These are phyloP conservation scores for Alternaria sp. DNA, from an alignment of 2,329 filamentous ascomycete species.

Conservation along the genomic window DNA sequence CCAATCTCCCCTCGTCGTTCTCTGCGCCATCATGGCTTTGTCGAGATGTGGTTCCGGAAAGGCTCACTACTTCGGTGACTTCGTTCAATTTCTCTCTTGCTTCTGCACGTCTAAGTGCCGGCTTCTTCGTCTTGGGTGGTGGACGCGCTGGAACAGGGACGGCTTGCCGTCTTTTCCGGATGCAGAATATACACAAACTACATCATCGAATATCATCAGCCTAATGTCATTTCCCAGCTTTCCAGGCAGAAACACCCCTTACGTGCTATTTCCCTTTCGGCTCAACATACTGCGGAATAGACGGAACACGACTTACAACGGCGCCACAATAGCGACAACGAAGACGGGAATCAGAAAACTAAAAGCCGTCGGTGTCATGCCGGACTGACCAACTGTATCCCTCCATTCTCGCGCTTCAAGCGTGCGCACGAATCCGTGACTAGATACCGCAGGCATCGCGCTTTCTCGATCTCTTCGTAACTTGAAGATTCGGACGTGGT, in stretches of 20 bases:
- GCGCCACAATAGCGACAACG: slow-evolving; percentile 36
- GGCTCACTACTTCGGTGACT: slow-evolving; percentile 30
- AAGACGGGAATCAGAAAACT: slow-evolving; percentile 42
- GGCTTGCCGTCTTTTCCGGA: slow-evolving; percentile 25
- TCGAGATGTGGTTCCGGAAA: not conserved
- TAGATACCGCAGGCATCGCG: slow-evolving; percentile 23
- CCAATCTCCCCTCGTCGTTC: slow-evolving; percentile 4
- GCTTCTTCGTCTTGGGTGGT: slow-evolving; percentile 22
- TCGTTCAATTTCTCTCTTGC: slow-evolving; percentile 31
- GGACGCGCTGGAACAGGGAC: slow-evolving; percentile 6
- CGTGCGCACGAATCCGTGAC: not conserved
- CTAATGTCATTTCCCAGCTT: not conserved
- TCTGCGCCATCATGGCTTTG: not conserved
- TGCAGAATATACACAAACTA: slow-evolving; percentile 34
- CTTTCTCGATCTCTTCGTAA: not conserved
- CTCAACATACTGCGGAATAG: not conserved
- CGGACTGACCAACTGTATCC: slow-evolving; percentile 27
- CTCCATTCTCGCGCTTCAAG: slow-evolving; percentile 26
- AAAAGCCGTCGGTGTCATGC: slow-evolving; percentile 40
- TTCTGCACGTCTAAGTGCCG: slow-evolving; percentile 28
- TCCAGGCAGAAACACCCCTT: not conserved
- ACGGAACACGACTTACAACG: slow-evolving; percentile 33
- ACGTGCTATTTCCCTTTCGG: not conserved
- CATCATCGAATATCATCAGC: not conserved
- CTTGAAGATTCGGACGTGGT: not conserved